Conservation (phyloP, 805 yeast genomes). For the Ascoidea rubescens region DNA sequence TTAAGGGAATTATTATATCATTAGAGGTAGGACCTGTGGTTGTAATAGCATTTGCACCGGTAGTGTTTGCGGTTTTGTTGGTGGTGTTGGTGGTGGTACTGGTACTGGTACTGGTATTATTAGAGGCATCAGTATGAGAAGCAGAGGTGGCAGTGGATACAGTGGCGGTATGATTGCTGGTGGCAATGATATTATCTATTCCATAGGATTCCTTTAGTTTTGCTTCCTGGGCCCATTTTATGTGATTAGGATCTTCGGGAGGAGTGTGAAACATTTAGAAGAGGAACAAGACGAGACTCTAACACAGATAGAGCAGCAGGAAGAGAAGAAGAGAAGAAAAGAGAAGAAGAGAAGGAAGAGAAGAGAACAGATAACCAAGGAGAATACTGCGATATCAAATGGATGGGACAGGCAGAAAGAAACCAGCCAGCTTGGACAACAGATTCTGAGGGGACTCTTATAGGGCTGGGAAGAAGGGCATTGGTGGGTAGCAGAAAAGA, state of each 20-base stretch:
- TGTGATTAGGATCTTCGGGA: slow-evolving; percentile 8
- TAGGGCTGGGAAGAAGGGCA: too few relatives aligned
- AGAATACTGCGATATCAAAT: neutral
- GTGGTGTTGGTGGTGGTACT: neutral
- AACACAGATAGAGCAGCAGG: neutral
- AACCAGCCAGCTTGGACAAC: too few relatives aligned
- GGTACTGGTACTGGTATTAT: neutral
- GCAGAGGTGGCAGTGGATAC: neutral
- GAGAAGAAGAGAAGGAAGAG: neutral
- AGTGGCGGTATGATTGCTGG: neutral
- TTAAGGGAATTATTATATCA: neutral
- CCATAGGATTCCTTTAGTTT: slow-evolving; percentile 7
- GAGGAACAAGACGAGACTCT: neutral
- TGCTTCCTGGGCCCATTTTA: slow-evolving; percentile 1
- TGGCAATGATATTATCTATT: neutral
- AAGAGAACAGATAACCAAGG: neutral
- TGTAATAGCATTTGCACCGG: neutral
- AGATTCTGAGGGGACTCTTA: too few relatives aligned
- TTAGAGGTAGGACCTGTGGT: neutral
- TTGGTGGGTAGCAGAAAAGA: too few relatives aligned
- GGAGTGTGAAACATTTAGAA: slow-evolving; percentile 12
- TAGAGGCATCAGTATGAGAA: neutral
- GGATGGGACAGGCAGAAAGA: neutral
- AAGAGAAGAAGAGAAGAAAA: neutral
- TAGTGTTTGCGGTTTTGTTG: neutral